Evolutionary conservation across 352 stramenopile species (phyloP).

Genomic region (Thraustochytrium striatum): DNA sequence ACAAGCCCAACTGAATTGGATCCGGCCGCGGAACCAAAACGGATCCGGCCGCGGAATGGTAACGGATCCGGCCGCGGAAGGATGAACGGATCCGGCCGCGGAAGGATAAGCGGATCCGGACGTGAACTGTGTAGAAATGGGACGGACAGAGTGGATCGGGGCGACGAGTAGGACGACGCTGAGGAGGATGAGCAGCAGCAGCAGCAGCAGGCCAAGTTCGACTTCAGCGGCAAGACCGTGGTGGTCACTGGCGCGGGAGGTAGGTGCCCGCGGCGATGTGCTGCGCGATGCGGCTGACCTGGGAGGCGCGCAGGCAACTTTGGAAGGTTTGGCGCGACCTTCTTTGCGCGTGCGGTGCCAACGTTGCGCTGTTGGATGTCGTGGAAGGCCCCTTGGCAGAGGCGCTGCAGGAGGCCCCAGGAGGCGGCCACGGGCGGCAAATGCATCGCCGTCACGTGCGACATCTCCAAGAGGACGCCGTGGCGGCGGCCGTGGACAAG

Average conservation of each 20-base stretch:
- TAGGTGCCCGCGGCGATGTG: not conserved
- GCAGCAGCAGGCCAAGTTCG: constrained; percentile 4
- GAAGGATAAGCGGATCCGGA: no score
- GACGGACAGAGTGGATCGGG: no score
- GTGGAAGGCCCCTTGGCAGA: constrained; percentile 58
- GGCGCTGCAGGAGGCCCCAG: constrained; percentile 53
- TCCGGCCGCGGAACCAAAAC: no score
- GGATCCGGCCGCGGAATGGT: no score
- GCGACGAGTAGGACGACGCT: no score
- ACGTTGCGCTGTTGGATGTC: constrained; percentile 61
- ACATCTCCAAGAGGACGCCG: constrained; percentile 59
- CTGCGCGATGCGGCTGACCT: not conserved
- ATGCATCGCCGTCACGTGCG: constrained; percentile 51
- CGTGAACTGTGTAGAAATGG: no score
- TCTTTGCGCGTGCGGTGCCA: constrained; percentile 61
- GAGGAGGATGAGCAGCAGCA: not conserved
- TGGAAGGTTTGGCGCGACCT: constrained; percentile 61
- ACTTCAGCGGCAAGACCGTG: constrained; percentile 61
- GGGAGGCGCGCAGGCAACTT: constrained; percentile 55
- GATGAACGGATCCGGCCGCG: no score
- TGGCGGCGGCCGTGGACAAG: constrained; percentile 55
- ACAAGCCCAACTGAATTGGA: no score
- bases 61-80: no score
- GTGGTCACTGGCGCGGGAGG: constrained; percentile 62
- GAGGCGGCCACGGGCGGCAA: not conserved